Evolutionary conservation across 495 filamentous ascomycete genomes (phyloP).

Genomic region (Neurospora sp.): DNA sequence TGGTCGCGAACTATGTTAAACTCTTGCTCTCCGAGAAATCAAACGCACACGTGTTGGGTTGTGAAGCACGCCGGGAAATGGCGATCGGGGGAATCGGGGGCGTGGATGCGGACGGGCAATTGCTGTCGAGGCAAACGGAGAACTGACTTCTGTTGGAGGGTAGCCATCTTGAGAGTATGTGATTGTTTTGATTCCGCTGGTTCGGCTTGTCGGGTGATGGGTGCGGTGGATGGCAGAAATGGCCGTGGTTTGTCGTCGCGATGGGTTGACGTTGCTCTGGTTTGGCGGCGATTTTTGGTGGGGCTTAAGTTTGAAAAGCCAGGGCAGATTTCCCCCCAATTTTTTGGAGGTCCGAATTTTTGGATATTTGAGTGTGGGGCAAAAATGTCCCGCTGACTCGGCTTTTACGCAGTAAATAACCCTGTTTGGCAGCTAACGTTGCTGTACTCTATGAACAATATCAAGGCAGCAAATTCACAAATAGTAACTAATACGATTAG

Average conservation of each 20-base stretch:
- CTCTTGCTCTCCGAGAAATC: not conserved
- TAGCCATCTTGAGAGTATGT: not conserved
- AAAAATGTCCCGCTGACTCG: constrained; percentile 13
- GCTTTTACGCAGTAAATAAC: not conserved
- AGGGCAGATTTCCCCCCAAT: not conserved
- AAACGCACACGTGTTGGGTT: not conserved
- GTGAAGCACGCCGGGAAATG: not conserved
- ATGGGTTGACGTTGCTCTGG: constrained; percentile 1
- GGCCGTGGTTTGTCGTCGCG: not conserved
- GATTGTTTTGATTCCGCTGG: not conserved
- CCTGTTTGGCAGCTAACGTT: not conserved
- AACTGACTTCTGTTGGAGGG: not conserved
- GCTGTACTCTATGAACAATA: not conserved
- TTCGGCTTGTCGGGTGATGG: not conserved
- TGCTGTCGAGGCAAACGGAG: not conserved
- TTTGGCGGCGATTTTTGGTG: constrained; percentile 15
- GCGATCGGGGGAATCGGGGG: not conserved
- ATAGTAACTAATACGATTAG: not conserved
- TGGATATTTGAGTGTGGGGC: constrained; percentile 28
- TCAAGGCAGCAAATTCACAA: not conserved
- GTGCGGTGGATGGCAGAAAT: not conserved
- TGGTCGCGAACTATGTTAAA: not conserved
- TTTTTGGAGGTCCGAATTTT: constrained; percentile 16
- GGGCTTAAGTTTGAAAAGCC: constrained; percentile 13
- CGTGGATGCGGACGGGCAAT: not conserved